Evolutionary conservation across 108 stramenopile genomes (phyloP).

Genomic region (Cylindrotheca fusiformis): DNA sequence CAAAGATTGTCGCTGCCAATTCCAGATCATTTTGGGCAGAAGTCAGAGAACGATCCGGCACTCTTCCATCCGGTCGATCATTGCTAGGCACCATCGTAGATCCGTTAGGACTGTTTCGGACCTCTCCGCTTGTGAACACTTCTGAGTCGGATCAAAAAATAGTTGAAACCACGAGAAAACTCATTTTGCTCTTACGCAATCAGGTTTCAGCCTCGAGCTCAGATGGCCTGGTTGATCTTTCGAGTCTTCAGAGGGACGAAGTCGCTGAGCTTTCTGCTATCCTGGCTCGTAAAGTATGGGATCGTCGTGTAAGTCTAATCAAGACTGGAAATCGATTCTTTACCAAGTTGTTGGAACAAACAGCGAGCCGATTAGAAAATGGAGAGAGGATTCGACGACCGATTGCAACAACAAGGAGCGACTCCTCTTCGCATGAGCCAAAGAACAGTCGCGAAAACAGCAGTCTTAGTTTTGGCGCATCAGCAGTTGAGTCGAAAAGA

Average conservation of each 20-base stretch:
- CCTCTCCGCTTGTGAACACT: conserved; percentile 66
- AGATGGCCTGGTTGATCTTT: conserved; percentile 35
- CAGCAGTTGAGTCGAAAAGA: background rate
- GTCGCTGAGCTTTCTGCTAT: conserved; percentile 56
- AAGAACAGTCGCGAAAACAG: background rate
- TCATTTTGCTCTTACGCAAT: conserved; percentile 43
- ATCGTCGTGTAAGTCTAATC: conserved; percentile 58
- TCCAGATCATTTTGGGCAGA: conserved; percentile 63
- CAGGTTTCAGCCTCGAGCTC: conserved; percentile 9
- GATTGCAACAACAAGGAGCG: background rate
- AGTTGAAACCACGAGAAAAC: conserved; percentile 71
- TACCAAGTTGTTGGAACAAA: conserved; percentile 60
- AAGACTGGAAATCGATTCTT: conserved; percentile 70
- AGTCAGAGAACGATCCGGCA: conserved; percentile 61
- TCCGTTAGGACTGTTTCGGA: conserved; percentile 81
- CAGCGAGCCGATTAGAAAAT: conserved; percentile 64
- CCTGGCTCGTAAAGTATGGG: conserved; percentile 70
- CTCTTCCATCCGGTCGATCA: conserved; percentile 67
- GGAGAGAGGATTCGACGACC: conserved; percentile 17
- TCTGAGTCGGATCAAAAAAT: conserved; percentile 68
- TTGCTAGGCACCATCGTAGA: conserved; percentile 79
- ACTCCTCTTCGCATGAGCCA: background rate
- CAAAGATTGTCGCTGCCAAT: conserved; percentile 72
- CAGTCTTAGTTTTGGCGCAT: background rate
- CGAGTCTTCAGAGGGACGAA: conserved; percentile 54